Conservation (phyloP, 345 rosid species). For the Raphanus sativus region DNA sequence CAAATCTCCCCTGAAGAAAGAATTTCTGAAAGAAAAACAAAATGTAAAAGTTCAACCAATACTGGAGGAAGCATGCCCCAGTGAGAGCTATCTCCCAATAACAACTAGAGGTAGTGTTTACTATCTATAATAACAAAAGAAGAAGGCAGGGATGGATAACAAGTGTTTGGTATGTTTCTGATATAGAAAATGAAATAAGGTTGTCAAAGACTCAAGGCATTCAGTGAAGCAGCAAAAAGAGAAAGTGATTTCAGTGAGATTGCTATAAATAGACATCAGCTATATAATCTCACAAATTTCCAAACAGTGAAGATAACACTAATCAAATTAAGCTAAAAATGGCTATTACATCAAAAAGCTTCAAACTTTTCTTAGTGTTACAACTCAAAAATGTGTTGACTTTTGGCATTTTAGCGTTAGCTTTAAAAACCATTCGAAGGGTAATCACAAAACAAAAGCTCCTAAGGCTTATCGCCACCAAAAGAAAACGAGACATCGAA, state of each 20-base stretch:
- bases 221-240: background rate
- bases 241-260: background rate
- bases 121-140: background rate
- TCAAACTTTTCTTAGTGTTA: background rate
- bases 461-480: conserved; percentile 4
- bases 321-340: background rate
- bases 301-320: conserved; percentile 3
- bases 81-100: background rate
- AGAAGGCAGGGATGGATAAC: background rate
- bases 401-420: background rate
- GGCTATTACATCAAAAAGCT: background rate
- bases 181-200: background rate
- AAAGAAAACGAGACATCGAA: conserved; percentile 26
- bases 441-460: background rate
- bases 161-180: too few relatives aligned
- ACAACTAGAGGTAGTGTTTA: background rate
- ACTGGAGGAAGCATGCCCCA: background rate
- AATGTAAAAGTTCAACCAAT: background rate
- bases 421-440: background rate
- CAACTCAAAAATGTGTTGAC: background rate
- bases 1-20: conserved; percentile 83
- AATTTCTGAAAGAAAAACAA: conserved; percentile 63
- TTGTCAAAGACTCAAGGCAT: background rate
- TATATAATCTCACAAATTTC: conserved; percentile 17
- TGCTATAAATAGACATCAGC: conserved; percentile 6